Evolutionary conservation across 768 basidiomycete genomes (phyloP), one percentile per base, ranked within the genome.

Genomic region (Termitomyces sp.): DNA sequence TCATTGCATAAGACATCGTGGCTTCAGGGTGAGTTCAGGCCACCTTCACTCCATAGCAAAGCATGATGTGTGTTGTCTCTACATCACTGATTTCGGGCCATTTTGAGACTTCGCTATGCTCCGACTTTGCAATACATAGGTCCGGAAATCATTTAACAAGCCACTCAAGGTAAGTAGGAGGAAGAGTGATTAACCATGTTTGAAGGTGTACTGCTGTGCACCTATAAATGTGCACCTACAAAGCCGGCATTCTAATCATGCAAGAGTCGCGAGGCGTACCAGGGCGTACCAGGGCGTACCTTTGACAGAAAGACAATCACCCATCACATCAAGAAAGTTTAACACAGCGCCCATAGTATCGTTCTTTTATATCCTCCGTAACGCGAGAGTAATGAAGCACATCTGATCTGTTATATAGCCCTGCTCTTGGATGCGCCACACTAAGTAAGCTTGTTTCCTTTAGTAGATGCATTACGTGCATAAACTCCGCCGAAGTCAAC

Each of bases 401-500:
- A 31, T 18, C n/a, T 16, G 22, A 43, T 50, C 55, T 48, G 29
- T 31, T 27, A 52, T 36, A 20, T 37, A 36, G 34, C 37, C 24
- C 47, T 29, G 48, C 43, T 49, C 55, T 56, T 53, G 51, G 31
- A 48, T 60, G 54, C 64, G 61, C 61, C 64, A 64, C 64, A 62
- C 31, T 49, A 46, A 59, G 42, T 10, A 55, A 56, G 36, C 3
- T 53, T 50, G 61, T 64, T 62, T 61, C 60, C 39, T 65, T 63
- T 44, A 60, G 62, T 60, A 55, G 14, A 58, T 47, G 53, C 42
- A 46, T 56, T 58, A 63, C 66, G 52, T 60, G 61, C 65, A 53
- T 52, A 39, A 60, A 52, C 47, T 63, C 63, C 65, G 64, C 61
- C 59, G 57, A 63, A 53, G 56, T 56, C 59, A 53, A 59, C 63